phyloP scores from a whole-genome alignment of 2,329 filamentous ascomycete genomes.

The Clathrospora elynae region DNA sequence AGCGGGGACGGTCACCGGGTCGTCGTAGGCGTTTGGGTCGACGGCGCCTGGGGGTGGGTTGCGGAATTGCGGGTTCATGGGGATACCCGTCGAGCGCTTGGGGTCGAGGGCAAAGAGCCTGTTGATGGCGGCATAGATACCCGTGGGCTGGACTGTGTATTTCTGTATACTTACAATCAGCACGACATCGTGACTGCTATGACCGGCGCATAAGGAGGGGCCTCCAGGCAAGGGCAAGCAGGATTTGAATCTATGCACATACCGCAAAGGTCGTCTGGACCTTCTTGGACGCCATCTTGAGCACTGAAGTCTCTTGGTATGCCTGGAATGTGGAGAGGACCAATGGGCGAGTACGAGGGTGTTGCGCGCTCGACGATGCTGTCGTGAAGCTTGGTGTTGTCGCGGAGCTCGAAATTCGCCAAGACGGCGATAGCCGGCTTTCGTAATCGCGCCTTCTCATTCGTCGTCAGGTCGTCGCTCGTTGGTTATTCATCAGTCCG shows the following conservation, averaged over 20 bases:
- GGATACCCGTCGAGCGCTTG: conserved; percentile 87
- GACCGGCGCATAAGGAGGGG: conserved; percentile 10
- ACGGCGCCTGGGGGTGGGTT: conserved; percentile 78
- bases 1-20: conserved; percentile 82
- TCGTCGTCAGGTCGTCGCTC: no score
- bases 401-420: conserved; percentile 30
- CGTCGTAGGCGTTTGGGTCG: conserved; percentile 74
- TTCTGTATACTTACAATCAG: conserved; percentile 64
- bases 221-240: conserved; percentile 6
- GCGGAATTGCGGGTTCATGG: conserved; percentile 90
- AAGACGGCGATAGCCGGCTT: conserved; percentile 29
- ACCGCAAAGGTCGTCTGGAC: conserved; percentile 40
- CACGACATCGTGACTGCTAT: not conserved
- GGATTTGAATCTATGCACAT: conserved; percentile 17
- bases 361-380: conserved; percentile 21
- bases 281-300: conserved; percentile 42
- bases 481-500: no score
- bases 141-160: conserved; percentile 90
- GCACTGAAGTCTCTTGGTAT: conserved; percentile 16
- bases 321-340: conserved; percentile 25
- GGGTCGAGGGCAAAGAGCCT: conserved; percentile 79
- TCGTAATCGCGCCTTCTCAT: conserved; percentile 23
- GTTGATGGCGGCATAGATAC: conserved; percentile 85
- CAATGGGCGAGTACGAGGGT: conserved; percentile 30
- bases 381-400: conserved; percentile 35